phyloP scores from a whole-genome alignment of 2,329 filamentous ascomycete genomes.

The Fusarium sp. region DNA sequence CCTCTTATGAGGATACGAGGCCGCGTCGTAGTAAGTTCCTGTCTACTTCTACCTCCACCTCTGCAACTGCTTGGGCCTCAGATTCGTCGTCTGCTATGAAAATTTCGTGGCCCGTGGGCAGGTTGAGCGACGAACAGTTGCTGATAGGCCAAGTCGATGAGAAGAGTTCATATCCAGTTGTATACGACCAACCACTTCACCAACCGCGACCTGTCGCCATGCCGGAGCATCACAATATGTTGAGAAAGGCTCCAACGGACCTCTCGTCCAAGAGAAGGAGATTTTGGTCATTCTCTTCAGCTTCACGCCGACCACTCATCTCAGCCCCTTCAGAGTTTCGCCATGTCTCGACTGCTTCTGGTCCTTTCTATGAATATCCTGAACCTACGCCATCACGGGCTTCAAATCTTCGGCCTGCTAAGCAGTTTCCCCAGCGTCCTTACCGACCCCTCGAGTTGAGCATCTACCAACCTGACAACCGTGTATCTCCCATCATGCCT shows the following conservation, averaged over 20 bases:
- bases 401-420: slow-evolving; percentile 39
- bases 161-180: slow-evolving; percentile 40
- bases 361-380: slow-evolving; percentile 47
- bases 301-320: slow-evolving; percentile 63
- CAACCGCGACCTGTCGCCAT: slow-evolving; percentile 44
- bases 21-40: slow-evolving; percentile 51
- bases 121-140: slow-evolving; percentile 43
- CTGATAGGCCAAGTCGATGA: slow-evolving; percentile 48
- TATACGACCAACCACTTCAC: slow-evolving; percentile 44
- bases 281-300: slow-evolving; percentile 55
- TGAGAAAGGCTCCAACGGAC: slow-evolving; percentile 47
- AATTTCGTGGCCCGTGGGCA: slow-evolving; percentile 43
- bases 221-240: slow-evolving; percentile 32
- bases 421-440: slow-evolving; percentile 44
- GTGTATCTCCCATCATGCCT: slow-evolving; percentile 65
- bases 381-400: slow-evolving; percentile 35
- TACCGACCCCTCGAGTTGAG: slow-evolving; percentile 67
- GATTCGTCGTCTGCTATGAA: slow-evolving; percentile 37
- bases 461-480: slow-evolving; percentile 55
- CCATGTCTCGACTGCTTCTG: slow-evolving; percentile 62
- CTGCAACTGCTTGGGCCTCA: slow-evolving; percentile 31
- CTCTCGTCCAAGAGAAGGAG: slow-evolving; percentile 58
- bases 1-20: slow-evolving; percentile 52
- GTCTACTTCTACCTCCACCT: slow-evolving; percentile 39
- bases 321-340: slow-evolving; percentile 68